Evolutionary conservation across 768 basidiomycete genomes (phyloP), one percentile per base, ranked within the genome.

Genomic region (Termitomyces sp.): DNA sequence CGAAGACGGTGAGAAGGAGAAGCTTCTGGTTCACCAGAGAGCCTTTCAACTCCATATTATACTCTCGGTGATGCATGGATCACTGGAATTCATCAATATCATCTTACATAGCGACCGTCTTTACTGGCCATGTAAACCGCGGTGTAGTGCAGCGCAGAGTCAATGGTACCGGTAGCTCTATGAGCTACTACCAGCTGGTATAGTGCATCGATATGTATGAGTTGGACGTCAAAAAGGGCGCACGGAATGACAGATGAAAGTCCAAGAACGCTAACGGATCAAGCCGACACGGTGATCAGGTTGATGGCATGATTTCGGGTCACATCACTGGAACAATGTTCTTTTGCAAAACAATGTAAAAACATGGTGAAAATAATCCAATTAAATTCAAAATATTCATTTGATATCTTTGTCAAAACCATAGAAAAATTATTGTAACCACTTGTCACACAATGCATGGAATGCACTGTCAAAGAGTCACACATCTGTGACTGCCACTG

Each of bases 1-100:
- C 52, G 36, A 51, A 55, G 43, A 49, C 31, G 26, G 48, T 51
- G 49, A 58, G 36, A 56, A 54, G 43, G 27, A 51, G 14, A 27
- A 20, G 51, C 9, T 46, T 51, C 47, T 50, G 29, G 44, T 31
- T 20, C 26, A 16, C 12, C 39, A 27, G 3, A 9, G 49, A 50
- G 24, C 49, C 13, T 50, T 24, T 37, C 49, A 34, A 13, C 26
- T 48, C 31, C 31, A 10, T 42, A 31, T 57, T 60, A 53, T 60
- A 54, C 22, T 8, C 27, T 48, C 50, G 59, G 48, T 8, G 39
- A 46, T 56, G 31, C 29, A 36, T 34, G 39, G 39, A 53, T 53
- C 37, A 41, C 26, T 53, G 12, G 22, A 37, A 37, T n/a, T 24
- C 51, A 53, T 52, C 51, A 34, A 22, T 22, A 12, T 12, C 16